Base-by-base conservation (phyloP, 2,329 filamentous ascomycete species). In the Balansia obtecta region DNA sequence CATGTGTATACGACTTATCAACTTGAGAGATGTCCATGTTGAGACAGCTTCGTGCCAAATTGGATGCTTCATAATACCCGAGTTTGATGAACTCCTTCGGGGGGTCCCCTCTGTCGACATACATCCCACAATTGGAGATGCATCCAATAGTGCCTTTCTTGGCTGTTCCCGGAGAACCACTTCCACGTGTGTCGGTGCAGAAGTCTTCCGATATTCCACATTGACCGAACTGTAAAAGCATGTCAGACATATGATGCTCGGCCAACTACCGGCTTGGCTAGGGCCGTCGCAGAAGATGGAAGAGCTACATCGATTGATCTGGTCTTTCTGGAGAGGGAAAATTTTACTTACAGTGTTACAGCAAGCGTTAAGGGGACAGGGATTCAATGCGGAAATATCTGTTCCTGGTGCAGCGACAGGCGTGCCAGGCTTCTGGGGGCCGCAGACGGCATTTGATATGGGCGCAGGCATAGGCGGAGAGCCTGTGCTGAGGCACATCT, bases 201-300 rank as follows among this genome's bases (percentile, higher is more conserved):
- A 70, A 71, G 8, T 68, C 67, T 0, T 50, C 48, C 0, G 66
- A 68, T 6, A 61, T 64, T n/a, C 70, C 70, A 43, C 71, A 74
- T 16, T 66, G 58, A 5, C 70, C 71, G 62, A 65, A 71, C 34
- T 37, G 34, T 37, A 37, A 15, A 13, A 37, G 34, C 11, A 37
- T 37, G 34, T 37, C 34, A 27, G 34, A 37, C 1, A 37, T 15
- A 37, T 37, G 11, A 37, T 15, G 11, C 15, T 9, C 11, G 34
- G 34, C 9, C 34, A 37, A 15, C 34, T 15, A 8, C 27, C 27
- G 5, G 8, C 8, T 6, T 27, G 27, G 27, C 27, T 27, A 8
- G 27, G 27, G 2, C 27, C 8, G 27, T 27, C 27, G 27, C 27
- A 27, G 27, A 27, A 27, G 27, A 27, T 27, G 27, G 7, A 27